Percentiles rank a stretch among this genome's conserved stretches.
These are phyloP conservation scores for Blepharisma undulans DNA, from an alignment of 169 alveolate genomes.

Conservation along the genomic window DNA sequence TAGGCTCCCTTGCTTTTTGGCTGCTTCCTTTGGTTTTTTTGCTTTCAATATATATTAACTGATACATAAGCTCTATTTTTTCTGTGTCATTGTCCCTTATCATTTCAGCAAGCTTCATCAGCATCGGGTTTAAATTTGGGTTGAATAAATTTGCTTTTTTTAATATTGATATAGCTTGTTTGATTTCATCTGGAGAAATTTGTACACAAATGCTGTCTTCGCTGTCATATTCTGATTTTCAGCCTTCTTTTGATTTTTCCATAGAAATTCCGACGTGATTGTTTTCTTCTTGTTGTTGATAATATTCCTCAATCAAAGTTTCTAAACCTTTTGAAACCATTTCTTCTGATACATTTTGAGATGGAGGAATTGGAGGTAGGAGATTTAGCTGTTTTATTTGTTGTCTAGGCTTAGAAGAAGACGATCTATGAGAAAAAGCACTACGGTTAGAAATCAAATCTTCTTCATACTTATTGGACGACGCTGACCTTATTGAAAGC, in stretches of 20 bases:
- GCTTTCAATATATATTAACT: neutral
- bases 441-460: neutral
- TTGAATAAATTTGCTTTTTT: conserved; percentile 25
- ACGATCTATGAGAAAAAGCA: neutral
- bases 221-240: conserved; percentile 19
- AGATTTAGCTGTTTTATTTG: neutral
- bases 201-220: neutral
- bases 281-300: neutral
- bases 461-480: neutral
- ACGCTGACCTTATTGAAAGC: neutral
- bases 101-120: neutral
- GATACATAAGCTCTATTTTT: neutral
- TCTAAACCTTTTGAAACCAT: neutral
- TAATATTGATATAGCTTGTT: neutral
- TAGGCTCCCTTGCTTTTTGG: no score
- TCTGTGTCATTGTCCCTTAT: neutral
- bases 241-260: conserved; percentile 24
- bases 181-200: neutral
- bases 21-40: no score
- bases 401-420: neutral
- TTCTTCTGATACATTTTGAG: neutral
- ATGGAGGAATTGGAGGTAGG: neutral
- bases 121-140: neutral
- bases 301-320: neutral
- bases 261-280: neutral